phyloP scores from a whole-genome alignment of 495 filamentous ascomycete genomes.

The Lophium mytilinum region DNA sequence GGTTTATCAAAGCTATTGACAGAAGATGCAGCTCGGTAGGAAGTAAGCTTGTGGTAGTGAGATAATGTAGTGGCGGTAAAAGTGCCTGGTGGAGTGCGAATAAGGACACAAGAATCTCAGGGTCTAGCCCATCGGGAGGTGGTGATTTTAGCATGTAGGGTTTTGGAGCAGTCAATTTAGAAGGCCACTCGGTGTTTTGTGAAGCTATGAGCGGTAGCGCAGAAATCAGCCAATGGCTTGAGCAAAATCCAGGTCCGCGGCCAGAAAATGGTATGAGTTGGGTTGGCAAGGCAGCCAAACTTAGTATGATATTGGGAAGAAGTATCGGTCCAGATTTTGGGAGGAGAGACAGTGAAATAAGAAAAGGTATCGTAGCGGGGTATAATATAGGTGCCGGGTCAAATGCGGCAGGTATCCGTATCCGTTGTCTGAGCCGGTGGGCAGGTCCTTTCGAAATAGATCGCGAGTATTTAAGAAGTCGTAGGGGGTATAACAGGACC shows the following conservation, averaged over 20 bases:
- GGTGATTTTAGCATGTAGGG: slow-evolving; percentile 24
- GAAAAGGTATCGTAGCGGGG: slow-evolving; percentile 64
- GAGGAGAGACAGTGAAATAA: slow-evolving; percentile 71
- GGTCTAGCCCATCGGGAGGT: slow-evolving; percentile 34
- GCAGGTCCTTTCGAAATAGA: slow-evolving; percentile 1
- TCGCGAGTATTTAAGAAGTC: slow-evolving; percentile 18
- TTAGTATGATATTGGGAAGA: slow-evolving; percentile 71
- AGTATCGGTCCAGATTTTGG: slow-evolving; percentile 48
- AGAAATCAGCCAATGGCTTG: slow-evolving; percentile 65
- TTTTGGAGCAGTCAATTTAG: slow-evolving; percentile 23
- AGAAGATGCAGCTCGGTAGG: slow-evolving; percentile 81
- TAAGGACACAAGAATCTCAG: slow-evolving; percentile 59
- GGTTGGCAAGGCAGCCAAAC: slow-evolving; percentile 68
- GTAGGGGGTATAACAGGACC: slow-evolving; percentile 16
- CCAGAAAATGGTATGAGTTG: slow-evolving; percentile 56
- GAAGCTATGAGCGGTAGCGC: slow-evolving; percentile 51
- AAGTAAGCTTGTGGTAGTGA: slow-evolving; percentile 81
- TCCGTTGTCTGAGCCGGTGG: slow-evolving; percentile 15
- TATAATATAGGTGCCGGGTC: slow-evolving; percentile 91
- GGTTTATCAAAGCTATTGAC: slow-evolving; percentile 71
- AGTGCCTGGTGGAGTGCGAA: slow-evolving; percentile 84
- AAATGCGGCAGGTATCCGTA: slow-evolving; percentile 50
- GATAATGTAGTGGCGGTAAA: slow-evolving; percentile 59
- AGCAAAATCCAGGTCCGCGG: slow-evolving; percentile 42
- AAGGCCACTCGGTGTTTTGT: slow-evolving; percentile 33